Evolutionary conservation across 2,329 filamentous ascomycete genomes (phyloP), one percentile per base, ranked within the genome.

Genomic region (Fusarium domesticum): DNA sequence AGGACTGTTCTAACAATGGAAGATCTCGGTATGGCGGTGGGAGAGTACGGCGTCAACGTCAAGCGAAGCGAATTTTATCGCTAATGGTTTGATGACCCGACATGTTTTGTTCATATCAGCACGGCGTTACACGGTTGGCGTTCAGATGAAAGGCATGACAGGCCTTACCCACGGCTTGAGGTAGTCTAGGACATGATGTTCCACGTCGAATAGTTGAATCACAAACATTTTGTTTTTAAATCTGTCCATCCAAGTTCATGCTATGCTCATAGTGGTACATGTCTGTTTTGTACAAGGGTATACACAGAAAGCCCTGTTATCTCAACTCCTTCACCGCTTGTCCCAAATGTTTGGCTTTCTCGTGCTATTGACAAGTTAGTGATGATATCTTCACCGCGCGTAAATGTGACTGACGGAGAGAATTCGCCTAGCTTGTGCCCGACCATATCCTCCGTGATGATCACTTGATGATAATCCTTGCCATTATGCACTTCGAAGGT

Each of bases 41-140:
- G 88, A 23, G 93, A 98, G 74, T 98, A 97, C 65, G 93, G 93
- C 1, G 90, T 98, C 40, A 98, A 96, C 64, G 87, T 97, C 41
- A 97, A 96, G 81, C 80, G 93, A 53, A 91, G 92, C 63, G 93
- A 98, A 72, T 98, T 97, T 65, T 98, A 98, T 68, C 80, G 91
- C 60, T 96, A 58, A 61, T 16, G 11, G 15, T n/a, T 17, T 32
- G 45, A 38, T 36, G 37, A 30, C 20, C 38, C 35, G 48, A 48
- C 23, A 43, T 31, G 48, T 35, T 39, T 40, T 51, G 20, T 44
- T 16, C 34, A 50, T 49, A 43, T 35, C 42, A 46, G 42, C 44
- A 47, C 43, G 58, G 56, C 49, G 56, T 58, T 62, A 10, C 35
- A 36, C 50, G 43, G 50, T 51, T 30, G 55, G 57, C 53, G 54